phyloP scores from a whole-genome alignment of 2,329 filamentous ascomycete genomes.

The Zopfia rhizophila region DNA sequence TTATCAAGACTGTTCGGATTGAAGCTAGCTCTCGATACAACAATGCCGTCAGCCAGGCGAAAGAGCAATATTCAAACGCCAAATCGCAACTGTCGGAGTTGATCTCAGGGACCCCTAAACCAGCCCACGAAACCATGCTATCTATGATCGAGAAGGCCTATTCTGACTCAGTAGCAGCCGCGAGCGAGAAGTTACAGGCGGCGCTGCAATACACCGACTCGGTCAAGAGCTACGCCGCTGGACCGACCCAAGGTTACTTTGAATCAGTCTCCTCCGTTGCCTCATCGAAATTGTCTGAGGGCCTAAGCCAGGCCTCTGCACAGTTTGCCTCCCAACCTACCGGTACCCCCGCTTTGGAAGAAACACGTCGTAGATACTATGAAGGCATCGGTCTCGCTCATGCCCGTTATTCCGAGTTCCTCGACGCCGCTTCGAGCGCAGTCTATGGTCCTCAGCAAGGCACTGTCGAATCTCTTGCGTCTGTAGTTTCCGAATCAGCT shows the following conservation, averaged over 20 bases:
- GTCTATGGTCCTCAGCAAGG: conserved; percentile 63
- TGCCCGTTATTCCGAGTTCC: conserved; percentile 79
- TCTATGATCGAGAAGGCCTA: conserved; percentile 76
- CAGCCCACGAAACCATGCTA: conserved; percentile 74
- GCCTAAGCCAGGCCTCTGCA: conserved; percentile 74
- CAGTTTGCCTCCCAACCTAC: conserved; percentile 74
- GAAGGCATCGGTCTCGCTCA: conserved; percentile 82
- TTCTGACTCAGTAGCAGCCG: conserved; percentile 70
- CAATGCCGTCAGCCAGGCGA: conserved; percentile 71
- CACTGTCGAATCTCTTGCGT: conserved; percentile 45
- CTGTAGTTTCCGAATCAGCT: conserved; percentile 56
- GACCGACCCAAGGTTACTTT: conserved; percentile 60
- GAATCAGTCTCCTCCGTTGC: conserved; percentile 74
- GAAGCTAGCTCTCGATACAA: conserved; percentile 68
- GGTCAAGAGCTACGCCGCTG: conserved; percentile 51
- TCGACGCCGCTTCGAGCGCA: conserved; percentile 76
- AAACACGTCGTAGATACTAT: conserved; percentile 76
- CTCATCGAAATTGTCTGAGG: conserved; percentile 74
- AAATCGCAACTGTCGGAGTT: conserved; percentile 74
- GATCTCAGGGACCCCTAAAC: conserved; percentile 74
- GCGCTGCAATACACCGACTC: conserved; percentile 60
- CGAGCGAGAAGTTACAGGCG: conserved; percentile 67
- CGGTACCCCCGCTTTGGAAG: conserved; percentile 68
- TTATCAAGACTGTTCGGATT: conserved; percentile 58
- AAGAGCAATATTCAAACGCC: conserved; percentile 73